phyloP scores from a whole-genome alignment of 352 stramenopile species.

The Globisporangium mamillatum region DNA sequence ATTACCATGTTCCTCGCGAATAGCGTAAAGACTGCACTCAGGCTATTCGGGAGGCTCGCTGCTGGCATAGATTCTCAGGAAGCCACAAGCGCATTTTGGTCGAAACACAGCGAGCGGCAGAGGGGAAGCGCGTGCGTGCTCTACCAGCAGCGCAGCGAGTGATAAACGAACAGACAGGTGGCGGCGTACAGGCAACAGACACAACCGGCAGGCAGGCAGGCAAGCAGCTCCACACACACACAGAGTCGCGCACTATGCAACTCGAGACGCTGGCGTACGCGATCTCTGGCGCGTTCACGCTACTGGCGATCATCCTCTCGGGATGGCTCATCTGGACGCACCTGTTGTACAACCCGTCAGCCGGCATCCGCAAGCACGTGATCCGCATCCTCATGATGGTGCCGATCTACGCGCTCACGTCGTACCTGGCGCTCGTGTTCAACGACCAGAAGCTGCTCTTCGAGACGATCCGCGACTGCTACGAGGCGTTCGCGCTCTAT shows the following conservation, averaged over 20 bases:
- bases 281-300: conserved; percentile 85
- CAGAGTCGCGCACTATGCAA: conserved; percentile 44
- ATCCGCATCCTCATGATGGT: conserved; percentile 95
- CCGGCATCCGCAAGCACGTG: conserved; percentile 87
- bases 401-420: conserved; percentile 90
- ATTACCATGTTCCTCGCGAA: not conserved
- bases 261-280: conserved; percentile 86
- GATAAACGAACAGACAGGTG: not conserved
- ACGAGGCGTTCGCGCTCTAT: conserved; percentile 93
- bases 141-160: not conserved
- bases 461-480: conserved; percentile 90
- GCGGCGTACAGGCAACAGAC: not conserved
- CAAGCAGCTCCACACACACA: not conserved
- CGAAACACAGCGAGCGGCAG: not conserved
- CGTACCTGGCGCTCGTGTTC: conserved; percentile 88
- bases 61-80: not conserved
- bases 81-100: not conserved
- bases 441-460: conserved; percentile 90
- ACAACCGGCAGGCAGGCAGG: not conserved
- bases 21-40: not conserved
- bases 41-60: not conserved
- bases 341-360: conserved; percentile 80
- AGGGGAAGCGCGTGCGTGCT: not conserved
- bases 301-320: conserved; percentile 78
- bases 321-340: conserved; percentile 89